These are phyloP conservation scores for Lactarius pseudohatsudake DNA, from an alignment of 768 basidiomycete species.

Conservation along the genomic window DNA sequence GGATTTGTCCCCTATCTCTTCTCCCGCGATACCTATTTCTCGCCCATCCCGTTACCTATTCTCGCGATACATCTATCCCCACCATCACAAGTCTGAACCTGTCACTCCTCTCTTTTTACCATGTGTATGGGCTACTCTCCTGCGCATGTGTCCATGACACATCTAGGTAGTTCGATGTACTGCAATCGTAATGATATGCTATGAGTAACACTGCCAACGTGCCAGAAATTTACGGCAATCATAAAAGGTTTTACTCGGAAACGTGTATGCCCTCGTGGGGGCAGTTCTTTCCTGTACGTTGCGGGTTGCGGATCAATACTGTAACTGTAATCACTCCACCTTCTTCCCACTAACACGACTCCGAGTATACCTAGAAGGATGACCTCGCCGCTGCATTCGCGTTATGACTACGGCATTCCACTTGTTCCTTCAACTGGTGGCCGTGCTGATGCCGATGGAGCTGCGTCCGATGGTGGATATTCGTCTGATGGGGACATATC, in stretches of 20 bases:
- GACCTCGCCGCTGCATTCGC: too few species aligned
- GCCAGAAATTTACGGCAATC: not conserved
- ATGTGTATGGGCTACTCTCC: not conserved
- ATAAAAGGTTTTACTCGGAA: not conserved
- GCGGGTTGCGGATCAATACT: not conserved
- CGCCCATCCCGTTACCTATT: not conserved
- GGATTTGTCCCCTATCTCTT: constrained; percentile 12
- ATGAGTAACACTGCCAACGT: not conserved
- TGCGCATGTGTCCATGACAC: not conserved
- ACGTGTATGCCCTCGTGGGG: not conserved
- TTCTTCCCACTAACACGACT: not conserved
- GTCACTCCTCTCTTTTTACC: not conserved
- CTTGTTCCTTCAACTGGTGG: not conserved
- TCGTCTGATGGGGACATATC: not conserved
- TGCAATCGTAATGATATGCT: constrained; percentile 7
- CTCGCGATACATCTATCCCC: constrained; percentile 16
- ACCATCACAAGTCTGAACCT: not conserved
- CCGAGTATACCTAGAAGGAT: not conserved
- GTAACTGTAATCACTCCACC: not conserved
- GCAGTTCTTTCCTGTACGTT: not conserved
- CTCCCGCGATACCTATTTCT: constrained; percentile 20
- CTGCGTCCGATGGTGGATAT: constrained; percentile 2
- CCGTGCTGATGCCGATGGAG: not conserved
- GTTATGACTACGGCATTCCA: not conserved
- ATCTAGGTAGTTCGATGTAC: constrained; percentile 19